Evolutionary conservation across 371 early-diverging fungal genomes (phyloP).

Genomic region (Mucor saturninus): DNA sequence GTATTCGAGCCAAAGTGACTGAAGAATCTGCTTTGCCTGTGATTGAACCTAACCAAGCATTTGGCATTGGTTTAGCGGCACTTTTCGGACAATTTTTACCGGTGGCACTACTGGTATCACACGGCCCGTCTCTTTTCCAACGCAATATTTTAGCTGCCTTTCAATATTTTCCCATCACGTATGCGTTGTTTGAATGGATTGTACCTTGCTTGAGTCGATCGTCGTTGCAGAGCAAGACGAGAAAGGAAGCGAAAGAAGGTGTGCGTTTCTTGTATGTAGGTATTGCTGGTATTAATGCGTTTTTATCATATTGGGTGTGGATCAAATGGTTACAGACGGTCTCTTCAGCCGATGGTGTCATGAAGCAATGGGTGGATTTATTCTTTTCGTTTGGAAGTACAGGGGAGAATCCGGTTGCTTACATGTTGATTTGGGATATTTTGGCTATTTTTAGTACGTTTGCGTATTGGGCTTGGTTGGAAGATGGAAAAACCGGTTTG

Average conservation of each 20-base stretch:
- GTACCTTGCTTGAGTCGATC: slow-evolving; percentile 2
- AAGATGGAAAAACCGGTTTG: slow-evolving; percentile 13
- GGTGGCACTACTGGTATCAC: slow-evolving; percentile 13
- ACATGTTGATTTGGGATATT: slow-evolving; percentile 20
- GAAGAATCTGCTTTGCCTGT: background rate
- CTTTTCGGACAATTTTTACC: slow-evolving; percentile 20
- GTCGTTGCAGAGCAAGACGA: slow-evolving; percentile 3
- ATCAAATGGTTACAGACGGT: slow-evolving; percentile 19
- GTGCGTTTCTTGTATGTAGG: slow-evolving; percentile 4
- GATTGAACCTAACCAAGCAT: slow-evolving; percentile 4
- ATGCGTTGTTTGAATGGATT: slow-evolving; percentile 7
- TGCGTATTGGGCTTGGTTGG: slow-evolving; percentile 16
- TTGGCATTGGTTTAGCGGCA: slow-evolving; percentile 8
- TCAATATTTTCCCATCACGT: slow-evolving; percentile 13
- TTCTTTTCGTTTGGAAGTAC: slow-evolving; percentile 15
- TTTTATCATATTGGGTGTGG: slow-evolving; percentile 17
- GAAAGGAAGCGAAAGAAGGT: slow-evolving; percentile 3
- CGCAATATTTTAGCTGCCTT: slow-evolving; percentile 10
- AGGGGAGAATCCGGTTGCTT: slow-evolving; percentile 10
- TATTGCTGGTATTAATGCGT: slow-evolving; percentile 17
- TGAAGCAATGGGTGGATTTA: slow-evolving; percentile 17
- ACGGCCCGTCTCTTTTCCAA: slow-evolving; percentile 5
- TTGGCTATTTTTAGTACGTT: slow-evolving; percentile 11
- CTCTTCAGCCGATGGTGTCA: slow-evolving; percentile 1
- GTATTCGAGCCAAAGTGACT: background rate